A percentile compares a stretch with the other conserved stretches of the same genome.
These are phyloP conservation scores for Cicer bijugum DNA, from an alignment of 306 rosid species.

Conservation along the genomic window DNA sequence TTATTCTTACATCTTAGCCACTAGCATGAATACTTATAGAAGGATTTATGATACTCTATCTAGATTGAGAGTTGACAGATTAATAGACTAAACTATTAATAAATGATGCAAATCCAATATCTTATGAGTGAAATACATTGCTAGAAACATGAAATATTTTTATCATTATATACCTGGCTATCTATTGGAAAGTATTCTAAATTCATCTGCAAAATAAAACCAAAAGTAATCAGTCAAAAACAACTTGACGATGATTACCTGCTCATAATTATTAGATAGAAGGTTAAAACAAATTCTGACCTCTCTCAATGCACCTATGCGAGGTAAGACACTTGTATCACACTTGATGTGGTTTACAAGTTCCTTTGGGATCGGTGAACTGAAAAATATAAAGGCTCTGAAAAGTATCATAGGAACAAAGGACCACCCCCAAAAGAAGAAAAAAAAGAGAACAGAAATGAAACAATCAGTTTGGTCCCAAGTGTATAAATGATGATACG, in stretches of 20 bases:
- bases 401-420: conserved; percentile 36
- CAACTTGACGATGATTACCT: conserved; percentile 33
- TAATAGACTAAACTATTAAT: conserved; percentile 5
- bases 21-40: conserved; percentile 8
- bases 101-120: conserved; percentile 16
- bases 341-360: conserved; percentile 79
- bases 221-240: conserved; percentile 35
- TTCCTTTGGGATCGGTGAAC: conserved; percentile 83
- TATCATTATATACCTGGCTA: conserved; percentile 67
- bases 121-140: conserved; percentile 11
- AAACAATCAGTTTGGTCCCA: conserved; percentile 40
- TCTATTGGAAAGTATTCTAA: conserved; percentile 90
- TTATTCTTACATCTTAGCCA: conserved; percentile 2
- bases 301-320: conserved; percentile 93
- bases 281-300: conserved; percentile 49
- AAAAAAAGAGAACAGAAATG: background rate
- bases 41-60: background rate
- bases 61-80: conserved; percentile 21
- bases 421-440: background rate
- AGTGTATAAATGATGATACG: conserved; percentile 23
- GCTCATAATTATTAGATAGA: conserved; percentile 34
- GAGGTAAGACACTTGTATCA: conserved; percentile 94
- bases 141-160: conserved; percentile 28
- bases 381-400: conserved; percentile 88
- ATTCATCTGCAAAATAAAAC: conserved; percentile 75